Conservation (phyloP, 192 early-diverging fungal genomes). For the Ramicandelaber brevisporus region DNA sequence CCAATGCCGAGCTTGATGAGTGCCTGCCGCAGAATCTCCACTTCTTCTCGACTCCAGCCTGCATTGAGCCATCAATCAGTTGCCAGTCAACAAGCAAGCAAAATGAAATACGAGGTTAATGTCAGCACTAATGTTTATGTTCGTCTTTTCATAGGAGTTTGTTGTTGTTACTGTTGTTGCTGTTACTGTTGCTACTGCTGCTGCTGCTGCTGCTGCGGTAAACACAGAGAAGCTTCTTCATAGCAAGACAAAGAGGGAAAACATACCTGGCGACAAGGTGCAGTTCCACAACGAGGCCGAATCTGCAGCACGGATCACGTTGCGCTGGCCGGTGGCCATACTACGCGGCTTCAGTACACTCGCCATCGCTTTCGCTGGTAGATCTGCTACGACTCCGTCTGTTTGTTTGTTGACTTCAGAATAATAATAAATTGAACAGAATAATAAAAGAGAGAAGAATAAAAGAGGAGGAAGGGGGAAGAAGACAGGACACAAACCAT, state of each 20-base stretch:
- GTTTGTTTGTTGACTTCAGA: slow-evolving; percentile 1
- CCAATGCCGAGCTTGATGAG: slow-evolving; percentile 78
- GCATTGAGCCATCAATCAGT: neutral
- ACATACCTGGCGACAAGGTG: slow-evolving; percentile 55
- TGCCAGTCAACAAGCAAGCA: neutral
- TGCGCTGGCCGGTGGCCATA: slow-evolving; percentile 71
- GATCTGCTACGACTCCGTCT: too few relatives aligned
- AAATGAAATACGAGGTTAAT: neutral
- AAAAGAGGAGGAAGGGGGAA: slow-evolving; percentile 1
- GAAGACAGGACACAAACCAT: slow-evolving; percentile 1
- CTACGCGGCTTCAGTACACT: slow-evolving; percentile 64
- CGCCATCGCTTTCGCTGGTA: too few relatives aligned
- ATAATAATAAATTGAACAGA: slow-evolving; percentile 1
- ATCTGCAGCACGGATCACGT: slow-evolving; percentile 77
- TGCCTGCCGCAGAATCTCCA: slow-evolving; percentile 55
- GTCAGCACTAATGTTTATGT: neutral
- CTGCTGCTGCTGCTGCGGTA: too few relatives aligned
- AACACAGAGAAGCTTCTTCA: too few relatives aligned
- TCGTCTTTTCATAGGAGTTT: too few relatives aligned
- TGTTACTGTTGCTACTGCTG: too few relatives aligned
- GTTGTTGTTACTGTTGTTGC: too few relatives aligned
- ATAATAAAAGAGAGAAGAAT: slow-evolving; percentile 2
- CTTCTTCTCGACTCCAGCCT: slow-evolving; percentile 75
- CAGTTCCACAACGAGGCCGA: slow-evolving; percentile 89
- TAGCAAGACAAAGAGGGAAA: neutral